Conservation (phyloP, 2,329 filamentous ascomycete genomes). For the Zymoseptoria ardabiliae region DNA sequence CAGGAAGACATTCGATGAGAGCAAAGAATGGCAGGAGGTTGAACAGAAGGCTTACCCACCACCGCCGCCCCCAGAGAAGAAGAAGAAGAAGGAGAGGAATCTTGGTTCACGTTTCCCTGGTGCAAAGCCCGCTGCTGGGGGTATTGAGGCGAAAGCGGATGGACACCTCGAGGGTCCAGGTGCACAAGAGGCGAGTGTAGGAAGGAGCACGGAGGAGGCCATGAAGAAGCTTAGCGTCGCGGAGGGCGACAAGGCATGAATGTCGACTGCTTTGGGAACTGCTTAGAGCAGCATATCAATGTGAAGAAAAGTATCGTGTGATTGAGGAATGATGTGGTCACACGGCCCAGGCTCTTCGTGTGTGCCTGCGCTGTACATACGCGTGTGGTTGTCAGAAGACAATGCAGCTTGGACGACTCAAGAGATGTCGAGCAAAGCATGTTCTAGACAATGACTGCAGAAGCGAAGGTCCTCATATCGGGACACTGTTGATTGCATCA, state of each 20-base stretch:
- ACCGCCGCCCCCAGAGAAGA: slow-evolving; percentile 49
- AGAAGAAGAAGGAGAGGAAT: slow-evolving; percentile 69
- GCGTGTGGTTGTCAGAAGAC: no score
- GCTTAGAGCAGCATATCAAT: neutral
- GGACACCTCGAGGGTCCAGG: slow-evolving; percentile 38
- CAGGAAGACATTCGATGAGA: slow-evolving; percentile 61
- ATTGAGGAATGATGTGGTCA: no score
- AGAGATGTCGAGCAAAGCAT: no score
- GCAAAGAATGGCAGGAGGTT: slow-evolving; percentile 72
- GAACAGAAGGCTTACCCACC: slow-evolving; percentile 76
- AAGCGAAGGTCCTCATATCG: no score
- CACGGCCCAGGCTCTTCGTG: no score
- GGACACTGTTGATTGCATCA: no score
- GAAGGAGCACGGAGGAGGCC: slow-evolving; percentile 33
- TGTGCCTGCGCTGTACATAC: no score
- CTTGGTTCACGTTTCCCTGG: slow-evolving; percentile 61
- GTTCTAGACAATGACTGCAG: no score
- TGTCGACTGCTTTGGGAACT: neutral
- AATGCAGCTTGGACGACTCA: no score
- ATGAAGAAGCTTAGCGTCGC: slow-evolving; percentile 30
- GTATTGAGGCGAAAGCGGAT: slow-evolving; percentile 39
- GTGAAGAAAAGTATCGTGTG: no score
- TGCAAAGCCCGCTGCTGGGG: slow-evolving; percentile 17
- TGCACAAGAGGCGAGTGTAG: slow-evolving; percentile 37
- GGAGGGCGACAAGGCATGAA: slow-evolving; percentile 10